These are phyloP conservation scores for Celoporthe dispersa DNA, from an alignment of 2,329 filamentous ascomycete species.

Conservation along the genomic window DNA sequence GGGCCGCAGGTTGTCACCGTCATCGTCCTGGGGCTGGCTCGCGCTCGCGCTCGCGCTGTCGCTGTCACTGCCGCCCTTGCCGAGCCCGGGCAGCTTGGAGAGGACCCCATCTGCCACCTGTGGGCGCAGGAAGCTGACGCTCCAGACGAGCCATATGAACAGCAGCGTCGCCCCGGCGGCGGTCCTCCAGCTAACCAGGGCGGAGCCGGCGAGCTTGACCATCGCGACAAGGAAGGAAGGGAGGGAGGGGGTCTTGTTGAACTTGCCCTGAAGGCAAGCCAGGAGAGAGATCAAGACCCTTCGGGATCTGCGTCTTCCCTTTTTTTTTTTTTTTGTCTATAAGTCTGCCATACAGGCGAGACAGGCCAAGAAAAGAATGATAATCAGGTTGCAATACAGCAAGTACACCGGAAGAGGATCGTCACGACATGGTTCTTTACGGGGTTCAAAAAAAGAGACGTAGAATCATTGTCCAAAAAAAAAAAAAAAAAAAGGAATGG, in stretches of 20 bases:
- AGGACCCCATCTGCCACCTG: conserved; percentile 13
- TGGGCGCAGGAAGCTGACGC: conserved; percentile 12
- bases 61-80: not conserved
- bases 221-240: conserved; percentile 6
- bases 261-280: not conserved
- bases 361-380: not conserved
- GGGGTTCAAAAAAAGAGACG: not conserved
- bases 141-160: conserved; percentile 25
- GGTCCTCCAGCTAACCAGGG: conserved; percentile 23
- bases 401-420: not conserved
- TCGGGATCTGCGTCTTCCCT: not conserved
- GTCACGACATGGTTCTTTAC: not conserved
- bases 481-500: not conserved
- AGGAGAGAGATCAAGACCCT: not conserved
- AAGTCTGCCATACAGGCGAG: not conserved
- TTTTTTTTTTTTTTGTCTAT: not conserved
- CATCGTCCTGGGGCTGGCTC: not conserved
- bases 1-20: conserved; percentile 24
- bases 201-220: conserved; percentile 17
- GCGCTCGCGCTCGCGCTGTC: not conserved
- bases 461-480: not conserved
- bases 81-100: conserved; percentile 14
- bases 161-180: conserved; percentile 21
- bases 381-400: not conserved
- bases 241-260: not conserved